These are phyloP conservation scores for Carex scoparia DNA, from an alignment of 176 grass and related monocot genomes.

Conservation along the genomic window DNA sequence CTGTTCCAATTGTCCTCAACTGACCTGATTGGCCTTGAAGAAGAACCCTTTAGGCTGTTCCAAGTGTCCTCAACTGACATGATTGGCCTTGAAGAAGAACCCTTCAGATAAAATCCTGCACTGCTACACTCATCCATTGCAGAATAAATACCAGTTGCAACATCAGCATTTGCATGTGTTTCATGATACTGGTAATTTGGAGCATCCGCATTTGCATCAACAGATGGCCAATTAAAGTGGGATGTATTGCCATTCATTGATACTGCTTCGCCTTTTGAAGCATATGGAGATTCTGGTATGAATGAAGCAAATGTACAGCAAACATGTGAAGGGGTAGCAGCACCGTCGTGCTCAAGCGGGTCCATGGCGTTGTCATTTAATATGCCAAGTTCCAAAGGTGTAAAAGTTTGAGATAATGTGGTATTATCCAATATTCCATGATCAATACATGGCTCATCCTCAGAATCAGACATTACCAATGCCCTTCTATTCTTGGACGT, in stretches of 20 bases:
- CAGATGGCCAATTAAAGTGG: background rate
- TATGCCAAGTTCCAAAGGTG: slow-evolving; percentile 9
- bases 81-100: slow-evolving; percentile 29
- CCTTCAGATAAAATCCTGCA: slow-evolving; percentile 45
- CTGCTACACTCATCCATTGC: slow-evolving; percentile 92
- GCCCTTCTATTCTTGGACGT: slow-evolving; percentile 37
- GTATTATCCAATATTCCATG: background rate
- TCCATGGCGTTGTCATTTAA: slow-evolving; percentile 28
- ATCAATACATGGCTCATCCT: slow-evolving; percentile 34
- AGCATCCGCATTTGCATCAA: background rate
- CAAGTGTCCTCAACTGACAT: slow-evolving; percentile 67
- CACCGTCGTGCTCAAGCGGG: slow-evolving; percentile 41
- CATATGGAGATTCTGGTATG: slow-evolving; percentile 73
- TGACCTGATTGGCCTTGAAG: background rate
- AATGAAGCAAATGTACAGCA: slow-evolving; percentile 82
- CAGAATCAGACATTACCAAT: slow-evolving; percentile 62
- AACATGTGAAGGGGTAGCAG: slow-evolving; percentile 53
- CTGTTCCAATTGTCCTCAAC: slow-evolving; percentile 80
- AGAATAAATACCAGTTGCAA: slow-evolving; percentile 43
- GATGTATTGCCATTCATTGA: slow-evolving; percentile 31
- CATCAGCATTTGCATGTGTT: slow-evolving; percentile 23
- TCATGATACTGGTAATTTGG: background rate
- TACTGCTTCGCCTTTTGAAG: slow-evolving; percentile 26
- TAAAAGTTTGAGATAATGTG: background rate
- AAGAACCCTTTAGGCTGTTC: slow-evolving; percentile 36